Conservation (phyloP, 2,329 filamentous ascomycete species). For the Aureobasidium sp. region DNA sequence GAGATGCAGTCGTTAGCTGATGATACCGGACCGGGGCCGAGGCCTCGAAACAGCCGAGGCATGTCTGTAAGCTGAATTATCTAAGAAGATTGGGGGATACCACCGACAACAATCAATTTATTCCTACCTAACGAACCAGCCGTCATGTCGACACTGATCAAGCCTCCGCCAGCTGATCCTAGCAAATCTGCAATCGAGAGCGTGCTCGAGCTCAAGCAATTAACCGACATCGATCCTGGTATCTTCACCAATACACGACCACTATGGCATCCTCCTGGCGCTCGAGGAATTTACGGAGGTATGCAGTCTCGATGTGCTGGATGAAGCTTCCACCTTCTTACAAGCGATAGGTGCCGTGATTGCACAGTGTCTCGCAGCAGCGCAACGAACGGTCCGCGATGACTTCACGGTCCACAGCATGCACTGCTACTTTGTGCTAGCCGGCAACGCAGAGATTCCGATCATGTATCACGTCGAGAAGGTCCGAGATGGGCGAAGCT, state of each 20-base stretch:
- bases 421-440: slow-evolving; percentile 98
- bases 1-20: not conserved
- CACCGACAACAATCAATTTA: not conserved
- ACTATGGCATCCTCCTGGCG: slow-evolving; percentile 85
- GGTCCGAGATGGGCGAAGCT: slow-evolving; percentile 82
- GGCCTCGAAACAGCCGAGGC: slow-evolving; percentile 1
- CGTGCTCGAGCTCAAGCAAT: slow-evolving; percentile 74
- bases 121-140: not conserved
- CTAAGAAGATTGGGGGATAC: not conserved
- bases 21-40: not conserved
- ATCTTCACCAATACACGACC: slow-evolving; percentile 92
- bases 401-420: slow-evolving; percentile 86
- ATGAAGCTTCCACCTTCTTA: not conserved
- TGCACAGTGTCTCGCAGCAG: slow-evolving; percentile 80
- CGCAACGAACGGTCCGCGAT: slow-evolving; percentile 73
- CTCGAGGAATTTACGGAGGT: slow-evolving; percentile 89
- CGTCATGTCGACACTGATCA: slow-evolving; percentile 47
- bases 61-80: not conserved
- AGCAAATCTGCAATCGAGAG: slow-evolving; percentile 79
- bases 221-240: slow-evolving; percentile 68
- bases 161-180: slow-evolving; percentile 63
- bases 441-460: slow-evolving; percentile 74
- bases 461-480: slow-evolving; percentile 93
- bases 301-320: not conserved
- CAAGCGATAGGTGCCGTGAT: slow-evolving; percentile 58